These are phyloP conservation scores for Colletotrichum somersetense DNA, from an alignment of 2,329 filamentous ascomycete genomes.

Conservation along the genomic window DNA sequence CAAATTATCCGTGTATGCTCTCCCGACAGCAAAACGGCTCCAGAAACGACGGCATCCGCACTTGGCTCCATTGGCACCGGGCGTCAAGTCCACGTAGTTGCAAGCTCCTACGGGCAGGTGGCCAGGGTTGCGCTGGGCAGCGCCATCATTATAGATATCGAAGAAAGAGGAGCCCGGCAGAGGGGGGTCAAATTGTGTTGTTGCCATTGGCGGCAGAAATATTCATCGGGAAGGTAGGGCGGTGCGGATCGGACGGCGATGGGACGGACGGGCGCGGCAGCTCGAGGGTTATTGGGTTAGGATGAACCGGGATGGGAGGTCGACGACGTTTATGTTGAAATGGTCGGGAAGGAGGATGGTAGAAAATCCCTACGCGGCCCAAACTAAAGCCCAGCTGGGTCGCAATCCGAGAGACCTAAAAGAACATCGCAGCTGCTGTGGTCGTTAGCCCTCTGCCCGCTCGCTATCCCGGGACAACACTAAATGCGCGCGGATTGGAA, in stretches of 20 bases:
- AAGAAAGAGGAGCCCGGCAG: slow-evolving; percentile 62
- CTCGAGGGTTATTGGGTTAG: slow-evolving; percentile 34
- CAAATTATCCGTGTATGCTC: slow-evolving; percentile 49
- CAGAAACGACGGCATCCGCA: slow-evolving; percentile 74
- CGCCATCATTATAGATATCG: slow-evolving; percentile 67
- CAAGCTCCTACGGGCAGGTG: slow-evolving; percentile 66
- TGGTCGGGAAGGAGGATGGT: slow-evolving; percentile 13
- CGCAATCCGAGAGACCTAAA: slow-evolving; percentile 51
- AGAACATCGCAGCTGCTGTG: slow-evolving; percentile 51
- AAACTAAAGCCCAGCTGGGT: slow-evolving; percentile 52
- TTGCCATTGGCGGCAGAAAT: slow-evolving; percentile 63
- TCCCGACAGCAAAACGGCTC: slow-evolving; percentile 57
- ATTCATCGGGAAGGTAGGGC: slow-evolving; percentile 49
- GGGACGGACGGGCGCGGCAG: slow-evolving; percentile 34
- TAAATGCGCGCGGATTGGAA: slow-evolving; percentile 30
- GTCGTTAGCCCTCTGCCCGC: slow-evolving; percentile 34
- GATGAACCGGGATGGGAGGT: slow-evolving; percentile 41
- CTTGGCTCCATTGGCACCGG: slow-evolving; percentile 63
- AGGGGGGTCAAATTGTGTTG: slow-evolving; percentile 61
- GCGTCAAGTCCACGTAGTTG: slow-evolving; percentile 68
- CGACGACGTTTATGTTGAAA: slow-evolving; percentile 35
- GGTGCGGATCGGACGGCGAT: slow-evolving; percentile 43
- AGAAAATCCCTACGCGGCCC: slow-evolving; percentile 44
- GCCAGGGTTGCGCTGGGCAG: slow-evolving; percentile 47
- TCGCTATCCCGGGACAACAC: slow-evolving; percentile 16